Percentiles rank a stretch among this genome's conserved stretches.
Evolutionary conservation across 805 yeast species (phyloP).

Genomic region (Starmerella bacillaris): DNA sequence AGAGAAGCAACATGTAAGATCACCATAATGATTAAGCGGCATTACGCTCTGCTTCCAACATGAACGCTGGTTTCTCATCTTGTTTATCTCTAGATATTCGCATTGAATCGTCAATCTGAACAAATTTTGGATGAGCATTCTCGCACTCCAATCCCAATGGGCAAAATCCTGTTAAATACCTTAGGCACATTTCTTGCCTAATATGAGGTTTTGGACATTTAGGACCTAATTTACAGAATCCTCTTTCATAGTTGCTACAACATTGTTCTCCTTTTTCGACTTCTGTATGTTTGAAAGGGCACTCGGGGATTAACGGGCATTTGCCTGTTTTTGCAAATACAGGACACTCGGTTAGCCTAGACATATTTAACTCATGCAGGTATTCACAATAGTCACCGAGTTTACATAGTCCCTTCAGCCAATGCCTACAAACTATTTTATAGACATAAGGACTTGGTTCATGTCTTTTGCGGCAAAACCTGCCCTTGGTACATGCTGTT

Average conservation of each 20-base stretch:
- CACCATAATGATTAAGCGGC: too few relatives aligned
- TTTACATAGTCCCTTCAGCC: conserved; percentile 94
- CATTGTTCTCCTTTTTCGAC: conserved; percentile 71
- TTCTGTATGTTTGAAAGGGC: conserved; percentile 59
- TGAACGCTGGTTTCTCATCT: not conserved
- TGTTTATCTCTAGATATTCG: conserved; percentile 21
- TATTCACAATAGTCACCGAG: conserved; percentile 94
- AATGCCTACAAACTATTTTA: conserved; percentile 89
- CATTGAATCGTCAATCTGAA: conserved; percentile 24
- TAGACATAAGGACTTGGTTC: conserved; percentile 45
- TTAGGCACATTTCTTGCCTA: conserved; percentile 54
- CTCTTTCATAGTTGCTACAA: conserved; percentile 65
- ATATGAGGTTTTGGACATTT: conserved; percentile 67
- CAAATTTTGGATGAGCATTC: conserved; percentile 66
- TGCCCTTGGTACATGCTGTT: conserved; percentile 69
- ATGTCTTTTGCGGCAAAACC: conserved; percentile 75
- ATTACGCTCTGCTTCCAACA: too few relatives aligned
- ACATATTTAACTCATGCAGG: conserved; percentile 78
- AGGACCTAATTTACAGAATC: conserved; percentile 88
- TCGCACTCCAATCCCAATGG: conserved; percentile 69
- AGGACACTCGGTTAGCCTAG: conserved; percentile 94
- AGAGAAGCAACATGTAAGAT: too few relatives aligned
- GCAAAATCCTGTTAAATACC: conserved; percentile 78
- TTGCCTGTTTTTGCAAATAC: conserved; percentile 50
- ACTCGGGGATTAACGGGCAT: conserved; percentile 86